Conservation (phyloP, 768 basidiomycete genomes). For the Leucocoprinus leucothites region DNA sequence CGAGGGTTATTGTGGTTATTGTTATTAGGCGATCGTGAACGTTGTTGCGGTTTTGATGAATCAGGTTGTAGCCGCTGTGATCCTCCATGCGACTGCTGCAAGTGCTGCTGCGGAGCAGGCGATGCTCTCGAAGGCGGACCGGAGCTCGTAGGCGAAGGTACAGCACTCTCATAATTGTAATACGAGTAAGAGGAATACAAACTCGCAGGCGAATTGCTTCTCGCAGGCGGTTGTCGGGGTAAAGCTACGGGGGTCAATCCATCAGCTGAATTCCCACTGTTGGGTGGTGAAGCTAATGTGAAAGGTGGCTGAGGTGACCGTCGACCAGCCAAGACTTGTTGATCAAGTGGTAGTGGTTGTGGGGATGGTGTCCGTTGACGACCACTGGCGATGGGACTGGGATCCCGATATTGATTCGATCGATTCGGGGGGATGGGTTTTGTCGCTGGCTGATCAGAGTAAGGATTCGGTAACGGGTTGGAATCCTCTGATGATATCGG, state of each 20-base stretch:
- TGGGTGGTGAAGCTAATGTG: neutral
- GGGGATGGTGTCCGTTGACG: neutral
- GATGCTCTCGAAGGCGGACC: conserved; percentile 15
- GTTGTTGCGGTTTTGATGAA: conserved; percentile 6
- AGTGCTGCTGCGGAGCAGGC: conserved; percentile 10
- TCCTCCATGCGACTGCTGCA: neutral
- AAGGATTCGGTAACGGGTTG: neutral
- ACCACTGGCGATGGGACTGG: neutral
- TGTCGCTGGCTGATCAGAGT: neutral
- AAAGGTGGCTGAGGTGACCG: neutral
- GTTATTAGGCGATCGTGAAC: neutral
- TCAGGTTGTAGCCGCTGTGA: conserved; percentile 1
- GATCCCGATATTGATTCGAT: neutral
- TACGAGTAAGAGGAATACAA: conserved; percentile 68
- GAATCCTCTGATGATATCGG: neutral
- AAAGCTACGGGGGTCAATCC: conserved; percentile 1
- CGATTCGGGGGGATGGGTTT: neutral
- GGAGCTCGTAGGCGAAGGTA: conserved; percentile 40
- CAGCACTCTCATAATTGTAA: conserved; percentile 50
- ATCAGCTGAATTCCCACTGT: neutral
- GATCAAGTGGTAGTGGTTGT: neutral
- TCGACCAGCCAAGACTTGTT: neutral
- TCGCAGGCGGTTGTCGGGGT: conserved; percentile 5
- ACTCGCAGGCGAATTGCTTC: conserved; percentile 14
- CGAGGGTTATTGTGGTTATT: neutral